Percentiles rank a stretch among this genome's conserved stretches.
Conservation (phyloP, 2,329 filamentous ascomycete genomes). For the Zymoseptoria pseudotritici region DNA sequence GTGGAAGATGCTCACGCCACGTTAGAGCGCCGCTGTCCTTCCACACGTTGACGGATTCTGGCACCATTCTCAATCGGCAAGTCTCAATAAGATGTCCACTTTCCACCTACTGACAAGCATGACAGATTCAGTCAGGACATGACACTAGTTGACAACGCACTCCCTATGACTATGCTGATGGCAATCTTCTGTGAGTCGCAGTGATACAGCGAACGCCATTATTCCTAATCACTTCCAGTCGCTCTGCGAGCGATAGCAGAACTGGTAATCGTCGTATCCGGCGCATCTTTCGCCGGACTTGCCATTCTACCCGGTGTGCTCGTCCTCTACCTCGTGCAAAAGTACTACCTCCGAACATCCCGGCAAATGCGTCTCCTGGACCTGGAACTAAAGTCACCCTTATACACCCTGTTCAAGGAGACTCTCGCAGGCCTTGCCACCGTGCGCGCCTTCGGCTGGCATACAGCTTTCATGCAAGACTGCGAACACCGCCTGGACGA, state of each 20-base stretch:
- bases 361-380: conserved; percentile 47
- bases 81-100: neutral
- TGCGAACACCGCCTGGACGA: conserved; percentile 33
- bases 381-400: conserved; percentile 44
- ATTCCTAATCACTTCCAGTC: neutral
- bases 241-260: neutral
- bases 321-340: conserved; percentile 36
- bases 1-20: no score
- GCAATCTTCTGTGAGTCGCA: neutral
- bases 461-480: conserved; percentile 31
- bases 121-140: conserved; percentile 40
- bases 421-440: conserved; percentile 43
- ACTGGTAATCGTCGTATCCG: neutral
- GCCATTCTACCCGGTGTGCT: conserved; percentile 29
- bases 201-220: neutral
- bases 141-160: conserved; percentile 39
- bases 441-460: conserved; percentile 47
- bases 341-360: conserved; percentile 42
- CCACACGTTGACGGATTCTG: neutral
- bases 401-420: conserved; percentile 48
- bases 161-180: conserved; percentile 16
- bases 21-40: neutral
- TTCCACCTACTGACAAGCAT: neutral
- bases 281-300: neutral
- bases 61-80: neutral